phyloP scores from a whole-genome alignment of 257 asterid species.

The Cinchona pubescens region DNA sequence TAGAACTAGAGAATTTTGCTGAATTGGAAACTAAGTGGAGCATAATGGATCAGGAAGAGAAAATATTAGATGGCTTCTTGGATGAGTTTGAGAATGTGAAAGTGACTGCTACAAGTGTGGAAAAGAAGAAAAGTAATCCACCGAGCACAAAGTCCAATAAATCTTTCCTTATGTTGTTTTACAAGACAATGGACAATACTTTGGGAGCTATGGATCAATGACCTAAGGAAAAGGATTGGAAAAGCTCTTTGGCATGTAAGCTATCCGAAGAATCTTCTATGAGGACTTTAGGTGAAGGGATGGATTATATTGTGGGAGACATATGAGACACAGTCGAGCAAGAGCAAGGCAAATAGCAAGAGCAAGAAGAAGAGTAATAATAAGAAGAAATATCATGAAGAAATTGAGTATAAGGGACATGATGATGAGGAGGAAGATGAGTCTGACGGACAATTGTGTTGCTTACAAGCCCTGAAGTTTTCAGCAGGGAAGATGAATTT shows the following conservation, averaged over 20 bases:
- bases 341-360: slow-evolving; percentile 19
- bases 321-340: slow-evolving; percentile 44
- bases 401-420: slow-evolving; percentile 18
- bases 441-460: slow-evolving; percentile 51
- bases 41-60: slow-evolving; percentile 28
- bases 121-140: slow-evolving; percentile 26
- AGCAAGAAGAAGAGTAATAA: background rate
- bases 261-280: slow-evolving; percentile 63
- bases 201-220: slow-evolving; percentile 58
- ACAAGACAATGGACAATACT: slow-evolving; percentile 15
- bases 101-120: slow-evolving; percentile 15
- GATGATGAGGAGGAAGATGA: slow-evolving; percentile 24
- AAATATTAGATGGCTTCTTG: slow-evolving; percentile 32
- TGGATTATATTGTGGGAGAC: slow-evolving; percentile 92
- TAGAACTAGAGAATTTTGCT: slow-evolving; percentile 10
- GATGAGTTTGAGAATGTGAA: no score
- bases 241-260: slow-evolving; percentile 75
- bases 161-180: slow-evolving; percentile 15
- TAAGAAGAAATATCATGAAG: slow-evolving; percentile 12
- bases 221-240: slow-evolving; percentile 79
- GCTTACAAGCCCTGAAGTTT: slow-evolving; percentile 68
- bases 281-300: slow-evolving; percentile 67
- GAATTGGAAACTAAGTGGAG: slow-evolving; percentile 12
- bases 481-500: slow-evolving; percentile 79
- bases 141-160: slow-evolving; percentile 22